Evolutionary conservation across 495 filamentous ascomycete species (phyloP).

Genomic region (Annulohypoxylon stygium): DNA sequence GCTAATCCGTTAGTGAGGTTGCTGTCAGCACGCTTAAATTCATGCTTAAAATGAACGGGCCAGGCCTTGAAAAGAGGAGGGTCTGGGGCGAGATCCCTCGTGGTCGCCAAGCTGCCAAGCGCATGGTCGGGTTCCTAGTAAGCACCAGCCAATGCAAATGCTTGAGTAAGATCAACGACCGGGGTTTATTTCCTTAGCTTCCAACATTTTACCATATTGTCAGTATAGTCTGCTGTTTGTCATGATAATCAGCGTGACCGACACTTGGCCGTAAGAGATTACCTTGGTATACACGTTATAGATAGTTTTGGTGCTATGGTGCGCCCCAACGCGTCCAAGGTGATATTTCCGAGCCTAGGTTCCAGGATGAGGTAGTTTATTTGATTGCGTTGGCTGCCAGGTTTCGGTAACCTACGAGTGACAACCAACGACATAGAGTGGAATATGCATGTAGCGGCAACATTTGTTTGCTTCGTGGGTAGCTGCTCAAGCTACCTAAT

Average conservation of each 20-base stretch:
- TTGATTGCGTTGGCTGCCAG: background rate
- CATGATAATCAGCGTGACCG: constrained; percentile 33
- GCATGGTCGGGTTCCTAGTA: constrained; percentile 29
- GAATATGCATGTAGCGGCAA: background rate
- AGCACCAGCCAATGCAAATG: constrained; percentile 27
- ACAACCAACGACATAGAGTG: background rate
- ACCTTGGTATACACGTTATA: background rate
- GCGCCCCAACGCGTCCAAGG: background rate
- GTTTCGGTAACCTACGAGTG: constrained; percentile 1
- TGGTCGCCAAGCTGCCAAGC: constrained; percentile 52
- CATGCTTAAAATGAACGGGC: constrained; percentile 61
- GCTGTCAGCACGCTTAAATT: constrained; percentile 57
- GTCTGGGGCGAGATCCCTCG: constrained; percentile 50
- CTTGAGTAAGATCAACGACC: constrained; percentile 26
- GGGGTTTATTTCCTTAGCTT: constrained; percentile 31
- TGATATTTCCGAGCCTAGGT: background rate
- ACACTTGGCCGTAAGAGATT: constrained; percentile 26
- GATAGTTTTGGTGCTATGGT: background rate
- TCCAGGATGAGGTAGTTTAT: background rate
- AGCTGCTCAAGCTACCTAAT: constrained; percentile 27
- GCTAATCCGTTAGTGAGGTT: constrained; percentile 8
- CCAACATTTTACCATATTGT: constrained; percentile 5
- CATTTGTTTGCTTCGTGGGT: constrained; percentile 43
- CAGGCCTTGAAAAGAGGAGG: constrained; percentile 42
- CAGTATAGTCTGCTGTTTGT: constrained; percentile 15